Evolutionary conservation across 2,329 filamentous ascomycete genomes (phyloP).

Genomic region (Ophiostoma pallidulum): DNA sequence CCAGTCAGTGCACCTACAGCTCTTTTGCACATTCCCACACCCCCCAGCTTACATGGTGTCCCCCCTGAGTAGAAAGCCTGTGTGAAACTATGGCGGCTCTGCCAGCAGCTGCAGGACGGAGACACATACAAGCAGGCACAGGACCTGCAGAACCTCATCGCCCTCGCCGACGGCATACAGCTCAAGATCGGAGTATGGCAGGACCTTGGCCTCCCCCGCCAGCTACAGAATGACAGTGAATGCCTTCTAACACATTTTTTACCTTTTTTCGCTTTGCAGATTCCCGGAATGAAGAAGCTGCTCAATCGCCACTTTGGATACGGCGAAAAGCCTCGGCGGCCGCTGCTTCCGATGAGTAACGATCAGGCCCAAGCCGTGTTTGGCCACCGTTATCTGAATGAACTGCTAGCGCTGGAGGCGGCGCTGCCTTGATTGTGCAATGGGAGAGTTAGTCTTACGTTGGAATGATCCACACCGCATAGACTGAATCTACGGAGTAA

Average conservation of each 20-base stretch:
- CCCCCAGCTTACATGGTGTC: too few relatives aligned
- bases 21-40: too few relatives aligned
- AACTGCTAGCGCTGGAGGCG: slow-evolving; percentile 9
- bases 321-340: slow-evolving; percentile 14
- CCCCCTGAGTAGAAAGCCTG: slow-evolving; percentile 12
- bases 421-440: not conserved
- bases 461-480: too few relatives aligned
- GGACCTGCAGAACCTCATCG: slow-evolving; percentile 16
- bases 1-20: slow-evolving; percentile 1
- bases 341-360: slow-evolving; percentile 17
- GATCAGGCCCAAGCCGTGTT: slow-evolving; percentile 13
- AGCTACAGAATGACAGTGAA: too few relatives aligned
- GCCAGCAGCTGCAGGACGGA: slow-evolving; percentile 4
- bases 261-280: slow-evolving; percentile 7
- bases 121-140: slow-evolving; percentile 12
- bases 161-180: slow-evolving; percentile 17
- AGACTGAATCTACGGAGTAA: too few relatives aligned
- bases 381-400: slow-evolving; percentile 7
- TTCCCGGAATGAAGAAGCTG: slow-evolving; percentile 19
- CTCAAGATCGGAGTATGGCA: slow-evolving; percentile 18
- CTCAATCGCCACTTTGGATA: slow-evolving; percentile 18
- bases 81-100: slow-evolving; percentile 16
- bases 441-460: too few relatives aligned
- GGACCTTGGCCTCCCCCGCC: too few relatives aligned
- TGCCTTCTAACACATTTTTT: too few relatives aligned